Evolutionary conservation across 352 stramenopile species (phyloP).

Genomic region (Peronospora belbahrii): DNA sequence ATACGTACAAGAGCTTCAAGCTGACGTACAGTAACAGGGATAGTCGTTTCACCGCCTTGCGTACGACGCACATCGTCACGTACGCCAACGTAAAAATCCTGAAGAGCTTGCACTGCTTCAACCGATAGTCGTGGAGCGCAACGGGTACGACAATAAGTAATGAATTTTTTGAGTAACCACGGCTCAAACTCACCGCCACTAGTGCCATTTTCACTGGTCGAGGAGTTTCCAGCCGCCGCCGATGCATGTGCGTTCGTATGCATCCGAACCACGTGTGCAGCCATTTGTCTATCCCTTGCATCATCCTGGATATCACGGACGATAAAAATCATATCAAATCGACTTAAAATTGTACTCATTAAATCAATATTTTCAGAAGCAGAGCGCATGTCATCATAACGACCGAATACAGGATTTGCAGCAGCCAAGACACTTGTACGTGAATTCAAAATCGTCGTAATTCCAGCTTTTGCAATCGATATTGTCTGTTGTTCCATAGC

Average conservation of each 20-base stretch:
- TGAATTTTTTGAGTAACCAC: slow-evolving; percentile 95
- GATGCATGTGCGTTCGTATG: slow-evolving; percentile 87
- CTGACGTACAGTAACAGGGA: slow-evolving; percentile 98
- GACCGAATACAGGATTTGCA: slow-evolving; percentile 96
- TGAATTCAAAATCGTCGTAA: slow-evolving; percentile 98
- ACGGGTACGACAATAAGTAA: slow-evolving; percentile 95
- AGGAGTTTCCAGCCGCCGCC: slow-evolving; percentile 13
- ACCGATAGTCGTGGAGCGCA: slow-evolving; percentile 90
- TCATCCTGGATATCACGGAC: slow-evolving; percentile 97
- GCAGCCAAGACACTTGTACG: slow-evolving; percentile 89
- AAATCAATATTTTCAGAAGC: slow-evolving; percentile 98
- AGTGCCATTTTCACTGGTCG: slow-evolving; percentile 13
- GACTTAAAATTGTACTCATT: slow-evolving; percentile 97
- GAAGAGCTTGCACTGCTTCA: slow-evolving; percentile 87
- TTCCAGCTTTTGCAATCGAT: slow-evolving; percentile 97
- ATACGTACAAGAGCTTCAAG: slow-evolving; percentile 97
- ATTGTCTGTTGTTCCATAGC: slow-evolving; percentile 99
- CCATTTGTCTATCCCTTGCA: slow-evolving; percentile 93
- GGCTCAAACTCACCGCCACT: slow-evolving; percentile 60
- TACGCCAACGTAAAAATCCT: slow-evolving; percentile 97
- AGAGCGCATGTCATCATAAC: slow-evolving; percentile 98
- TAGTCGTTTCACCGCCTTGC: slow-evolving; percentile 57
- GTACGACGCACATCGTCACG: slow-evolving; percentile 92
- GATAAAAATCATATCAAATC: slow-evolving; percentile 99
- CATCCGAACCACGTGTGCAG: slow-evolving; percentile 96